phyloP scores from a whole-genome alignment of 1,139 yeast genomes.

The Nakaseomyces glabratus region DNA sequence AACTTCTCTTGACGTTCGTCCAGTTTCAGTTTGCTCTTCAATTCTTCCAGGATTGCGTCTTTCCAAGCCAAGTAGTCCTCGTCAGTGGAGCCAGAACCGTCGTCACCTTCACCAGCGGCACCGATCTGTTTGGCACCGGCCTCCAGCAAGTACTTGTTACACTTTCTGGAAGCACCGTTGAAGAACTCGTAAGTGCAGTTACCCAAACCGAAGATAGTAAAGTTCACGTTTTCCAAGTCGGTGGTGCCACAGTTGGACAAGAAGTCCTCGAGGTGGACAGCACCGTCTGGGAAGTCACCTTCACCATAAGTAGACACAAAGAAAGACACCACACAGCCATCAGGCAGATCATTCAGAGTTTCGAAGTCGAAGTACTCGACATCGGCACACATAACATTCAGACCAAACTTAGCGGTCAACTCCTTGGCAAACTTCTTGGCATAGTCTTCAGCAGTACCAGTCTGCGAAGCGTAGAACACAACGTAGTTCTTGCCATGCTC shows the following conservation, averaged over 20 bases:
- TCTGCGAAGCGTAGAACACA: conserved; percentile 91
- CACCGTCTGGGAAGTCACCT: conserved; percentile 96
- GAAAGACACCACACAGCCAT: conserved; percentile 49
- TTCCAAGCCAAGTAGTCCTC: conserved; percentile 95
- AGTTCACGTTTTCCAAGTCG: conserved; percentile 55
- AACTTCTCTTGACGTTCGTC: conserved; percentile 70
- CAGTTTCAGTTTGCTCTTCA: conserved; percentile 55
- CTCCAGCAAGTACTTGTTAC: conserved; percentile 38
- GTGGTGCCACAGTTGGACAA: conserved; percentile 46
- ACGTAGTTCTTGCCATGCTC: conserved; percentile 64
- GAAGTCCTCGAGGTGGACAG: conserved; percentile 60
- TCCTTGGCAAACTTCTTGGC: conserved; percentile 87
- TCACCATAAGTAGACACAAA: conserved; percentile 94
- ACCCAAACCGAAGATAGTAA: conserved; percentile 80
- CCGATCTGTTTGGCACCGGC: conserved; percentile 71
- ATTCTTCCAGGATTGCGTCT: conserved; percentile 57
- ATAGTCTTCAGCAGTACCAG: conserved; percentile 99
- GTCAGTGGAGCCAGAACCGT: conserved; percentile 88
- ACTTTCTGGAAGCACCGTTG: conserved; percentile 70
- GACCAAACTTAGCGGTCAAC: conserved; percentile 59
- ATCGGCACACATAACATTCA: conserved; percentile 80
- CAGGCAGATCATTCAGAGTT: conserved; percentile 49
- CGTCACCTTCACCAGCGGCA: conserved; percentile 82
- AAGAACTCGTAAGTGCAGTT: conserved; percentile 87
- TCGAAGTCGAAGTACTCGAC: conserved; percentile 83